Base-by-base conservation (phyloP, 1,284 basidiomycete genomes). In the Mixia osmundae region DNA sequence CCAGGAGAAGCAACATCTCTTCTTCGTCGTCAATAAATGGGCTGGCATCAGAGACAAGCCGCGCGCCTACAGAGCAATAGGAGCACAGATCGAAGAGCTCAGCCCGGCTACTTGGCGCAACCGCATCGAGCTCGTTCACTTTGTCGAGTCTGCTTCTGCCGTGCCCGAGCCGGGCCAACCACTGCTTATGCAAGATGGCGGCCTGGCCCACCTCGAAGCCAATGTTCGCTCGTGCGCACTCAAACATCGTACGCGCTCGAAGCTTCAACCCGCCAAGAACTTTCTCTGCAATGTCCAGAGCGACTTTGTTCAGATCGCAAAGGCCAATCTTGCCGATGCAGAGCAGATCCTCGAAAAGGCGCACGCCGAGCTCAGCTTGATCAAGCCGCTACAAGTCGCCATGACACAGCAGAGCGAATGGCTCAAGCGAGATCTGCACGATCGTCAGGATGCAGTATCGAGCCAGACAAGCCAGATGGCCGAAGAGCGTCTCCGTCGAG, bases 1-100 rank as follows among this genome's bases (percentile, higher is more conserved):
- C 57, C 77, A 85, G 52, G 91, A 97, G 61, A 97, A 97, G 63
- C 83, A 89, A 0, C 91, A 91, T 55, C 64, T 99, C 25, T 99
- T 97, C 62, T 78, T 97, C 51, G 91, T 97, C 33, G 89, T 97
- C 54, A 97, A 99, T 68, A 87, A 94, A 58, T 99, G 75, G 54
- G 85, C 85, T 52, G 76, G 80, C 54, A 94, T 97, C 59, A 69
- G 71, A 52, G 79, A 95, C 66, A 94, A 95, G 64, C 77, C 77
- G 34, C 79, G 83, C 58, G 97, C 89, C 59, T 70, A 72, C 50
- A 68, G 77, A 33, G 60, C 76, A 16, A 79, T 99, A 31, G 68
- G 94, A 32, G 85, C 97, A 43, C 89, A 97, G 60, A 83, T 99
- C 64, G 76, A 72, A 52, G 68, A 79, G 50, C 69, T 97, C 47